Percentiles rank a stretch among this genome's conserved stretches.
These are phyloP conservation scores for Chlamydomonas schloesseri DNA, from an alignment of 139 green algal species.

Conservation along the genomic window DNA sequence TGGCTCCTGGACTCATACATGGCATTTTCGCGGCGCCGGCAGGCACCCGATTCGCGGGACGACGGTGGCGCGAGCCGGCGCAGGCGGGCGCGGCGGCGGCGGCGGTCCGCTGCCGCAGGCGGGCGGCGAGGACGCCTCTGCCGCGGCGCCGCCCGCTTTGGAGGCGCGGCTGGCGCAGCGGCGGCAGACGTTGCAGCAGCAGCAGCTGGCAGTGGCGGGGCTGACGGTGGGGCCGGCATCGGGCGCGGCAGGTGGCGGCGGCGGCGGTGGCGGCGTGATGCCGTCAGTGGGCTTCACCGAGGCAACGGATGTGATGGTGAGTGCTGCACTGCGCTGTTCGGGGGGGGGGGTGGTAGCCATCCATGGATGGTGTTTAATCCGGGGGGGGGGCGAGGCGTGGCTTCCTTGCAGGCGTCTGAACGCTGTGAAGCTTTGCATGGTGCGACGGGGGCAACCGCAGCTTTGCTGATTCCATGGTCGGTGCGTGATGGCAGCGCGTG, in stretches of 20 bases:
- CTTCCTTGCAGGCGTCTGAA: too few relatives aligned
- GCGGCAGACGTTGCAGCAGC: not conserved
- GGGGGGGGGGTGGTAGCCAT: too few relatives aligned
- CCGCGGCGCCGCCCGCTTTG: not conserved
- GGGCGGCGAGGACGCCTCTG: too few relatives aligned
- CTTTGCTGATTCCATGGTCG: too few relatives aligned
- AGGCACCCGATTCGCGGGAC: constrained; percentile 20
- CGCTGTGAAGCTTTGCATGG: too few relatives aligned
- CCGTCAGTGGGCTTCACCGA: not conserved
- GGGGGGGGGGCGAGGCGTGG: too few relatives aligned
- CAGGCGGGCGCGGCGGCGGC: not conserved
- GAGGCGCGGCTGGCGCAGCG: not conserved
- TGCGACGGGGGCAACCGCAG: too few relatives aligned
- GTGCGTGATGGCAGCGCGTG: too few relatives aligned
- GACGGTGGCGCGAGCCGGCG: not conserved
- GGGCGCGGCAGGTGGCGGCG: not conserved
- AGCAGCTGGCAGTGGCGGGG: constrained; percentile 21
- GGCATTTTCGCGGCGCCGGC: not conserved
- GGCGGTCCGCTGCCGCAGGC: not conserved
- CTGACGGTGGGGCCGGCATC: constrained; percentile 15
- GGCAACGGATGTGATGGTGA: not conserved
- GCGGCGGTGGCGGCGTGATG: not conserved
- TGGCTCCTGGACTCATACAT: too few relatives aligned
- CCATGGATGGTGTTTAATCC: too few relatives aligned
- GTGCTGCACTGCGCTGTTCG: not conserved